phyloP scores from a whole-genome alignment of 495 filamentous ascomycete genomes.

The Cudoniella acicularis region DNA sequence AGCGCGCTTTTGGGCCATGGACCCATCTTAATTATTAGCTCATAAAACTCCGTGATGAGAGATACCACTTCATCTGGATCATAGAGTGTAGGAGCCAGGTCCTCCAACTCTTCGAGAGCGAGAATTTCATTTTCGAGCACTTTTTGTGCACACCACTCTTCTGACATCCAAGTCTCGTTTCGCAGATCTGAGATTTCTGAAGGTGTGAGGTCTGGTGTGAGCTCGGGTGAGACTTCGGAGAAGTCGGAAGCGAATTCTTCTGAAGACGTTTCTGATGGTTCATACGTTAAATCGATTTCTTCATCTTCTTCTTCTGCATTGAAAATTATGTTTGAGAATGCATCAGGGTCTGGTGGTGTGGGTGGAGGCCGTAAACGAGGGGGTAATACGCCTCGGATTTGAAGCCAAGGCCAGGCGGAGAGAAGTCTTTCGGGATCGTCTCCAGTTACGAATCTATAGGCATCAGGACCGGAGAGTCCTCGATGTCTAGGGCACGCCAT shows the following conservation, averaged over 20 bases:
- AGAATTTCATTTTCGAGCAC: not conserved
- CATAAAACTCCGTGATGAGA: constrained; percentile 1
- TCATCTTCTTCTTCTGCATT: not conserved
- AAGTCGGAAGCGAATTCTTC: not conserved
- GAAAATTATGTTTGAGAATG: not conserved
- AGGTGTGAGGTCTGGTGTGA: not conserved
- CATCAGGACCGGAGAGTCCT: no score
- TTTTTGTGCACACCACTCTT: not conserved
- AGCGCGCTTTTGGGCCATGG: not conserved
- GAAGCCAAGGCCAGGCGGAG: not conserved
- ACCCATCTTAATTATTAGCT: not conserved
- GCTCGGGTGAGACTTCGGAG: not conserved
- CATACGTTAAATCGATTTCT: not conserved
- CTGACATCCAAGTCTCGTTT: not conserved
- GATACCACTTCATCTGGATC: constrained; percentile 1
- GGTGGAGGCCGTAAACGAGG: not conserved
- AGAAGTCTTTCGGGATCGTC: not conserved
- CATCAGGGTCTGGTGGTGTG: not conserved
- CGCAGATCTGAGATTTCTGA: not conserved
- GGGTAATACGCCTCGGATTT: not conserved
- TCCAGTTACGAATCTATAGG: no score
- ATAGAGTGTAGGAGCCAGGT: not conserved
- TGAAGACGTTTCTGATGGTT: not conserved
- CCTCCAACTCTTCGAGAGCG: not conserved
- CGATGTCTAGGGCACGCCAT: no score